Conservation (phyloP, 2,329 filamentous ascomycete species). For the Neonectria neomacrospora region DNA sequence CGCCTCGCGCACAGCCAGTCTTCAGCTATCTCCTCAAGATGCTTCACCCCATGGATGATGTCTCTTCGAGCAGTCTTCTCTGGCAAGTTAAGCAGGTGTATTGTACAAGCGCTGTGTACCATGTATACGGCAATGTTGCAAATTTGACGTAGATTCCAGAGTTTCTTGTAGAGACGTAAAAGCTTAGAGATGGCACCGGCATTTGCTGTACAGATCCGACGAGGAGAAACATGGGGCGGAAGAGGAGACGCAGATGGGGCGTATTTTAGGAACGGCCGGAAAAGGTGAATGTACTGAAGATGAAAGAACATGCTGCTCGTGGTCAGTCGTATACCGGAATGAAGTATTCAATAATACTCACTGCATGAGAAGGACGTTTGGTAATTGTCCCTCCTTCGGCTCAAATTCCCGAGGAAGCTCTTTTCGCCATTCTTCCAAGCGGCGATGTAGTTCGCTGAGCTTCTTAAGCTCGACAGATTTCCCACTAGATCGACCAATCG, state of each 20-base stretch:
- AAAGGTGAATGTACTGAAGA: conserved; percentile 93
- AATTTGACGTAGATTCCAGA: conserved; percentile 90
- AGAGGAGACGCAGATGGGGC: conserved; percentile 82
- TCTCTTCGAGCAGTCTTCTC: conserved; percentile 92
- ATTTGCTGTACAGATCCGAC: conserved; percentile 90
- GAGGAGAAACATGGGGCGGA: conserved; percentile 86
- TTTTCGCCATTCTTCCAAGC: conserved; percentile 89
- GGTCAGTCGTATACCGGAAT: conserved; percentile 19
- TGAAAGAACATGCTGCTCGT: conserved; percentile 91
- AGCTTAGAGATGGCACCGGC: conserved; percentile 91
- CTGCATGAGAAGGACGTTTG: conserved; percentile 84
- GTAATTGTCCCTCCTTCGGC: conserved; percentile 87
- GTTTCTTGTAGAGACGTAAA: conserved; percentile 93
- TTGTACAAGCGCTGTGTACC: conserved; percentile 91
- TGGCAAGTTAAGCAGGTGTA: conserved; percentile 91
- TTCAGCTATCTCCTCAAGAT: conserved; percentile 94
- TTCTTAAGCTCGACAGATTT: conserved; percentile 91
- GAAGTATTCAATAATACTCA: conserved; percentile 62
- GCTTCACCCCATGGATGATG: conserved; percentile 88
- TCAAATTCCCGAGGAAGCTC: conserved; percentile 88
- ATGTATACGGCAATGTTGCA: conserved; percentile 98
- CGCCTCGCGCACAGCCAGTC: conserved; percentile 91
- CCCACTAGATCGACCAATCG: conserved; percentile 71
- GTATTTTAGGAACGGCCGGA: conserved; percentile 94
- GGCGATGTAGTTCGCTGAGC: conserved; percentile 88